Evolutionary conservation across 768 basidiomycete species (phyloP), one percentile per base, ranked within the genome.

Genomic region (Amyloporia xantha): DNA sequence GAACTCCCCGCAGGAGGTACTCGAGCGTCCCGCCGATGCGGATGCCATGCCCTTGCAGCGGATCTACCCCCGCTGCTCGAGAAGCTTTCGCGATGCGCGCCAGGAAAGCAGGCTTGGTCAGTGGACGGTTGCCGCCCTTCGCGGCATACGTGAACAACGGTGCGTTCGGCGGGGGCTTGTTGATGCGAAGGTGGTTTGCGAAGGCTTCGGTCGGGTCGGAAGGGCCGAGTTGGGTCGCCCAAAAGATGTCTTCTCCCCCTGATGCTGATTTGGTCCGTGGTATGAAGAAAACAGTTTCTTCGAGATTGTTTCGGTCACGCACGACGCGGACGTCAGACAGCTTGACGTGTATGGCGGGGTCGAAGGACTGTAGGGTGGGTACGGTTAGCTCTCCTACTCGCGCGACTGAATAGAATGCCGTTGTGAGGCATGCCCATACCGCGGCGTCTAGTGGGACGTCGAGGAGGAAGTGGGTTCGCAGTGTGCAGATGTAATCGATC

Each of bases 301-400:
- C 20, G 2, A 60, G 40, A 1, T 66, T 62, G 4, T 67, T 54
- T 1, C 60, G 44, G 35, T 71, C 69, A 2, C 3, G 10, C 0
- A 51, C 54, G 0, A 17, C 12, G 0, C 50, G 19, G 0, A 74
- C 42, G 37, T 66, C 43, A 0, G 52, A 24, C 0, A 36, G 56
- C 4, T 57, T 71, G 48, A 71, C 48, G 47, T 75, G 68, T 1
- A 37, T 15, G 0, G 12, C 27, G 0, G 64, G 56, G 36, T 66
- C 36, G 49, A 74, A 76, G 2, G 50, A 47, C 0, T 55, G 58
- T 0, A 72, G 54, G 1, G 17, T 55, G 2, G 57, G 62, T 0
- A 73, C 54, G 0, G 68, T 71, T 47, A 76, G 67, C 48, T 77
- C 71, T 0, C 72, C 70, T 0, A 66, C 38, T 0, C 68, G 41